Conservation (phyloP, 1,139 yeast genomes). For the Schwanniomyces etchellsii region DNA sequence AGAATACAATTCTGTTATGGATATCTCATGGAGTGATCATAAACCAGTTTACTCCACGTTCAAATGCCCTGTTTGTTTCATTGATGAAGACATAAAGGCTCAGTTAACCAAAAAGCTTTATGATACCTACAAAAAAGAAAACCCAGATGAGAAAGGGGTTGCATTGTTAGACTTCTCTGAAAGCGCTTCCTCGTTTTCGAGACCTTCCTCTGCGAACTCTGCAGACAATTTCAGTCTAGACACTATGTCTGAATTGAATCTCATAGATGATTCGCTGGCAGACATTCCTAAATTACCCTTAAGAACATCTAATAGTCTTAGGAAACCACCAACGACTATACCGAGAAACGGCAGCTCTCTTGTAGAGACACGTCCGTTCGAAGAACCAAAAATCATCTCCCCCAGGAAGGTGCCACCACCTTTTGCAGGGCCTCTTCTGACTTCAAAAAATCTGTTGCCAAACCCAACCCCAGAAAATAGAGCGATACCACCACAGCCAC, state of each 20-base stretch:
- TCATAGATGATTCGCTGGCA: constrained; percentile 23
- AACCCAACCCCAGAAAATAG: constrained; percentile 5
- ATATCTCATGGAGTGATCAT: constrained; percentile 74
- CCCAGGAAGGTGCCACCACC: constrained; percentile 35
- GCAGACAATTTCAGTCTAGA: constrained; percentile 18
- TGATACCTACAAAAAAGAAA: constrained; percentile 24
- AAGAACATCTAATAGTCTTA: constrained; percentile 11
- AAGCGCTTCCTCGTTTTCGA: constrained; percentile 11
- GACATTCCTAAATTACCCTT: constrained; percentile 15
- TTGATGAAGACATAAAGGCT: constrained; percentile 39
- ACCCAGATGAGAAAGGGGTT: constrained; percentile 16
- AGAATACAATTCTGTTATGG: constrained; percentile 54
- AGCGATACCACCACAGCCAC: constrained; percentile 17
- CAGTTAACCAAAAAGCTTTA: constrained; percentile 27
- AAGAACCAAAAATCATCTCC: too few species aligned
- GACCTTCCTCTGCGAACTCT: constrained; percentile 8
- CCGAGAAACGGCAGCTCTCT: too few species aligned
- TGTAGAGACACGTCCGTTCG: too few species aligned
- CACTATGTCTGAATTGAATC: constrained; percentile 32
- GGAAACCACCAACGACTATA: constrained; percentile 2
- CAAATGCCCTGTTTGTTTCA: constrained; percentile 54
- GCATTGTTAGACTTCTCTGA: constrained; percentile 16
- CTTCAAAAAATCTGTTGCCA: too few species aligned
- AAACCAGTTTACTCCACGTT: constrained; percentile 85
- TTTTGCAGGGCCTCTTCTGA: constrained; percentile 22